These are phyloP conservation scores for Trichoderma sp. DNA, from an alignment of 2,329 filamentous ascomycete genomes.

Conservation along the genomic window DNA sequence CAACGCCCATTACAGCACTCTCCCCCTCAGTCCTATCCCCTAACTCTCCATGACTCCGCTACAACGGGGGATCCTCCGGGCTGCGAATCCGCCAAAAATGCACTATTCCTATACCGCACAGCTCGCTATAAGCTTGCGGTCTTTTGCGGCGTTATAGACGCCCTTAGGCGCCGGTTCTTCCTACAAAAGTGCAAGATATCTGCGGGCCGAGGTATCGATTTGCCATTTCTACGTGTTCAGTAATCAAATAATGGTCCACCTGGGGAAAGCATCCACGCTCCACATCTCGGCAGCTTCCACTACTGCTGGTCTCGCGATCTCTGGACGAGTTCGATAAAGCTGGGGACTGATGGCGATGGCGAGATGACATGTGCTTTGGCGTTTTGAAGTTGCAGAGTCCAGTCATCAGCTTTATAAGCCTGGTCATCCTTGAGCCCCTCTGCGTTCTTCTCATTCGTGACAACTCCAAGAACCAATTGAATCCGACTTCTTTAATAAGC, in stretches of 20 bases:
- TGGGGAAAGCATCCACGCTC: not conserved
- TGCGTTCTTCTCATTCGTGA: not conserved
- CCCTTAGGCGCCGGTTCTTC: not conserved
- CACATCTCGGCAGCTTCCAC: slow-evolving; percentile 8
- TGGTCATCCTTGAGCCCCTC: not conserved
- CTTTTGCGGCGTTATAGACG: not conserved
- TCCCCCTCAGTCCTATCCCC: not conserved
- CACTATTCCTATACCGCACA: not conserved
- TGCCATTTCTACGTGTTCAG: not conserved
- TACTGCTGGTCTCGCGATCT: not conserved
- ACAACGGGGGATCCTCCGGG: not conserved
- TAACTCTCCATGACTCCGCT: not conserved
- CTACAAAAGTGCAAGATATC: not conserved
- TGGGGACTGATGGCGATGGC: not conserved
- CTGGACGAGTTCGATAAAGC: not conserved
- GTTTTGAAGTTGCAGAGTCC: not conserved
- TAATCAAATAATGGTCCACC: not conserved
- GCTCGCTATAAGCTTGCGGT: slow-evolving; percentile 5
- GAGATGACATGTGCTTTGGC: not conserved
- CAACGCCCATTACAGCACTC: not conserved
- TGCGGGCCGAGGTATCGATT: slow-evolving; percentile 8
- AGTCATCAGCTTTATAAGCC: not conserved
- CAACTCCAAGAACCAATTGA: not conserved
- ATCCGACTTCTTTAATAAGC: not conserved
- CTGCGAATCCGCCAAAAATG: not conserved